Conservation (phyloP, 2,329 filamentous ascomycete genomes). For the Coniochaeta pulveracea region DNA sequence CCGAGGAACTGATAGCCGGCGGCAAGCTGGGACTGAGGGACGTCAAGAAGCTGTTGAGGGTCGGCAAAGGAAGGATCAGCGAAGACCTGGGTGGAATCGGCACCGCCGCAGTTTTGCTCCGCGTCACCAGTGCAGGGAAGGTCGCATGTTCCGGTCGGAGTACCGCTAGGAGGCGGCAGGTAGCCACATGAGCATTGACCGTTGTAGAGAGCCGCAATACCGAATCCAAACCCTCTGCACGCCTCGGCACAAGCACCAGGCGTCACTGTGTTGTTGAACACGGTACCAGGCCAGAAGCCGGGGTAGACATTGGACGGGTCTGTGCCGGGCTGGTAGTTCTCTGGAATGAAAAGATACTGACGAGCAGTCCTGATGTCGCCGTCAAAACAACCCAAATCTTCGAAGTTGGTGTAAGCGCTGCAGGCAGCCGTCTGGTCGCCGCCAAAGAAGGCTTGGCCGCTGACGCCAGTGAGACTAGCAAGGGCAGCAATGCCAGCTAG, state of each 20-base stretch:
- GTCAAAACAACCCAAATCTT: conserved; percentile 8
- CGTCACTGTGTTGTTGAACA: conserved; percentile 15
- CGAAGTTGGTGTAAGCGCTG: conserved; percentile 7
- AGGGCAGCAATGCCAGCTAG: conserved; percentile 3
- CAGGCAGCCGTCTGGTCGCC: conserved; percentile 1
- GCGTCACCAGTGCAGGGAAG: conserved; percentile 14
- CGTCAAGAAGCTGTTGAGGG: conserved; percentile 1
- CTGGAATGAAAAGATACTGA: conserved; percentile 8
- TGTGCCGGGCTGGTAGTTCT: conserved; percentile 6
- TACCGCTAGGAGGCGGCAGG: conserved; percentile 1
- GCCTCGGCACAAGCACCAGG: conserved; percentile 13
- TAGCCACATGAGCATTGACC: conserved; percentile 15
- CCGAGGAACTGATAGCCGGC: conserved; percentile 13
- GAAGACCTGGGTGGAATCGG: conserved; percentile 12
- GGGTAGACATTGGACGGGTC: conserved; percentile 12
- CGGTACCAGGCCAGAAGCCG: conserved; percentile 9
- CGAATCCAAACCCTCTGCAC: conserved; percentile 17
- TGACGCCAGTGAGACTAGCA: conserved; percentile 7
- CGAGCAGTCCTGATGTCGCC: conserved; percentile 5
- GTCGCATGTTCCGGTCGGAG: conserved; percentile 5
- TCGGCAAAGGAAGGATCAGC: conserved; percentile 16
- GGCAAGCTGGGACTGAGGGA: conserved; percentile 3
- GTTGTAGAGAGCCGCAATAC: conserved; percentile 12
- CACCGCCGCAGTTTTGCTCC: conserved; percentile 16
- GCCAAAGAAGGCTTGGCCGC: conserved; percentile 9